Evolutionary conservation across 257 asterid genomes (phyloP).

Genomic region (Solanum arcanum): DNA sequence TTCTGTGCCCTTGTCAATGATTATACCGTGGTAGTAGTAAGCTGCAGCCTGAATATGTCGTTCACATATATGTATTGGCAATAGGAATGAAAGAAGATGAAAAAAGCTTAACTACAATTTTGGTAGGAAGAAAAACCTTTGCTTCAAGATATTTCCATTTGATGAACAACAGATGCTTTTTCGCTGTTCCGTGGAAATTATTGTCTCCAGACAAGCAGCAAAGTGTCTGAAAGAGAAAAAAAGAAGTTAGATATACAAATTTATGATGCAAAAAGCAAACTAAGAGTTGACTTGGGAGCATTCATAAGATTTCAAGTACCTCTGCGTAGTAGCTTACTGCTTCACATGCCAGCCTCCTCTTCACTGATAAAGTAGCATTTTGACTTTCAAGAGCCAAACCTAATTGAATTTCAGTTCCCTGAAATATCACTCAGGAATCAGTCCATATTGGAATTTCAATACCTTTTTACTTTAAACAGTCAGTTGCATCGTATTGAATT

Average conservation of each 20-base stretch:
- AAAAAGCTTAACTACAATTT: not conserved
- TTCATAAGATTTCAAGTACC: constrained; percentile 18
- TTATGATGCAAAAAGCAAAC: not conserved
- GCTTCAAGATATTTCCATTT: constrained; percentile 80
- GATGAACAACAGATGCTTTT: constrained; percentile 61
- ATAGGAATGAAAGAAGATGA: not conserved
- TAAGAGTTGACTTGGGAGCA: not conserved
- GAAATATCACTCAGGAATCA: not conserved
- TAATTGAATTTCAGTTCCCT: constrained; percentile 88
- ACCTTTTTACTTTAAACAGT: not conserved
- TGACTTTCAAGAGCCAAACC: constrained; percentile 66
- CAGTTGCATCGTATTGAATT: not conserved
- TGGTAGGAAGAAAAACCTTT: constrained; percentile 29
- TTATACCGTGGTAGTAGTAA: constrained; percentile 70
- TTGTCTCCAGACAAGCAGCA: constrained; percentile 31
- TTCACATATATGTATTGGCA: not conserved
- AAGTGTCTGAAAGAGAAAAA: constrained; percentile 34
- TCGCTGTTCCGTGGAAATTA: constrained; percentile 9
- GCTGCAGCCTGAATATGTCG: constrained; percentile 51
- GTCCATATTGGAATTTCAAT: not conserved
- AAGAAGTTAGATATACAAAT: not conserved
- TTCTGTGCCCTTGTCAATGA: constrained; percentile 55
- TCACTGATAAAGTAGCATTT: constrained; percentile 75
- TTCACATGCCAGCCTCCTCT: constrained; percentile 88
- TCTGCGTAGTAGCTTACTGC: constrained; percentile 45